Base-by-base conservation (phyloP, 345 rosid species). In the Eucalyptus regnans region DNA sequence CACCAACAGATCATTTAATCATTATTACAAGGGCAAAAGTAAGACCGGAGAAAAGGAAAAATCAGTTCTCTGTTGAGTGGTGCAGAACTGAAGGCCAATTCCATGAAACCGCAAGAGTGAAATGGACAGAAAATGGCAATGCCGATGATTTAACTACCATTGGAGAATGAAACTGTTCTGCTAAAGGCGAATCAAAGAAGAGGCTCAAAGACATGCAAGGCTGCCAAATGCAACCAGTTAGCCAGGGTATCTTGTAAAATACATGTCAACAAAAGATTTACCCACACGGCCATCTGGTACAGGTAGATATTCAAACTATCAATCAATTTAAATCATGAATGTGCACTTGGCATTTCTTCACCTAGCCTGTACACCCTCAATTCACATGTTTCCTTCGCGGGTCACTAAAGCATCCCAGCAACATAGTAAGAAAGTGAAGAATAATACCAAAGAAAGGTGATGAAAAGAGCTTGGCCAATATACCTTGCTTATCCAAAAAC, bases 401-500 rank as follows among this genome's bases (percentile, higher is more conserved):
- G 48, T 76, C 48, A 20, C 84, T 76, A 76, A 41, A 76, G 48
- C 48, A 6, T 76, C 29, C 84, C 84, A 10, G 84, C 84, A 76
- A 41, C 84, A 76, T 4, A 41, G 48, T 41, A 37, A 20, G 48
- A 88, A 37, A 41, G 44, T 44, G 86, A 87, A 50, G 22, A 68
- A 29, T 41, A 49, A 50, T 60, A 83, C n/a, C 17, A 86, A 88
- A 58, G 58, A 87, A 60, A 86, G 50, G 50, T 89, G 46, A 50
- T 83, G 83, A 20, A 71, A 56, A 43, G 80, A 49, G 90, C 86
- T 71, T 52, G 43, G 56, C 41, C 79, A 66, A 84, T 33, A 51
- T 90, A 97, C 99, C 98, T 98, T 97, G 96, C 95, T 95, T 91
- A 95, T 94, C 99, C 99, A 98, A 87, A 96, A 97, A 91, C 92